phyloP scores from a whole-genome alignment of 345 rosid species.

The Linum lewisii region DNA sequence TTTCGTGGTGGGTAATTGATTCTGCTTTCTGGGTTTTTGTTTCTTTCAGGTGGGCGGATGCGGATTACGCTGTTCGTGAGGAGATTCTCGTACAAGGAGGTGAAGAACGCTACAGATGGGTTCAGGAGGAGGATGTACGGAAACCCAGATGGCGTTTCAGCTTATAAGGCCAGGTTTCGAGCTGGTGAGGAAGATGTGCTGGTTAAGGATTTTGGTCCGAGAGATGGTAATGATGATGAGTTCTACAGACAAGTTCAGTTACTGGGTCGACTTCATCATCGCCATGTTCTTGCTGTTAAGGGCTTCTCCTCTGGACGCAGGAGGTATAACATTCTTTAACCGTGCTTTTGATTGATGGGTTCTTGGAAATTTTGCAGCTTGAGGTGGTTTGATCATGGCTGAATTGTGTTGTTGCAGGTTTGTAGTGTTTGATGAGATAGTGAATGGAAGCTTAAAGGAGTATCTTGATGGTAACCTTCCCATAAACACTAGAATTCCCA shows the following conservation, averaged over 20 bases:
- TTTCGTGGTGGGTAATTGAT: background rate
- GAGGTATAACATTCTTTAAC: slow-evolving; percentile 32
- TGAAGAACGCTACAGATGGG: slow-evolving; percentile 62
- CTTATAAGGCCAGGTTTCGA: slow-evolving; percentile 61
- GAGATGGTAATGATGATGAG: slow-evolving; percentile 24
- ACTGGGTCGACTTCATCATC: slow-evolving; percentile 78
- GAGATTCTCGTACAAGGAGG: slow-evolving; percentile 53
- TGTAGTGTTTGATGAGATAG: slow-evolving; percentile 66
- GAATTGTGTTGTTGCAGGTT: slow-evolving; percentile 36
- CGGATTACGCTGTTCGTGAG: slow-evolving; percentile 22
- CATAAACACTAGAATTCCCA: slow-evolving; percentile 3
- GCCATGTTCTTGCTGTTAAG: slow-evolving; percentile 75
- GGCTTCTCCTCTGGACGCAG: slow-evolving; percentile 70
- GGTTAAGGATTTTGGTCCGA: slow-evolving; percentile 56
- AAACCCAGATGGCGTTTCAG: slow-evolving; percentile 44
- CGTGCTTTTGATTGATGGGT: background rate
- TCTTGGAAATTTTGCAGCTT: background rate
- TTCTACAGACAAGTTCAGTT: slow-evolving; percentile 66
- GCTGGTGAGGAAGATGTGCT: slow-evolving; percentile 31
- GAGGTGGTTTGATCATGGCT: background rate
- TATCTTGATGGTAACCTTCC: slow-evolving; percentile 58
- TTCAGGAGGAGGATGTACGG: slow-evolving; percentile 54
- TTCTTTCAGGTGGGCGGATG: background rate
- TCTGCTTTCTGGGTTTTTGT: no score
- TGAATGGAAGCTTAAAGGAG: slow-evolving; percentile 87